phyloP scores from a whole-genome alignment of 2,329 filamentous ascomycete genomes.

The Tolypocladium tropicale region DNA sequence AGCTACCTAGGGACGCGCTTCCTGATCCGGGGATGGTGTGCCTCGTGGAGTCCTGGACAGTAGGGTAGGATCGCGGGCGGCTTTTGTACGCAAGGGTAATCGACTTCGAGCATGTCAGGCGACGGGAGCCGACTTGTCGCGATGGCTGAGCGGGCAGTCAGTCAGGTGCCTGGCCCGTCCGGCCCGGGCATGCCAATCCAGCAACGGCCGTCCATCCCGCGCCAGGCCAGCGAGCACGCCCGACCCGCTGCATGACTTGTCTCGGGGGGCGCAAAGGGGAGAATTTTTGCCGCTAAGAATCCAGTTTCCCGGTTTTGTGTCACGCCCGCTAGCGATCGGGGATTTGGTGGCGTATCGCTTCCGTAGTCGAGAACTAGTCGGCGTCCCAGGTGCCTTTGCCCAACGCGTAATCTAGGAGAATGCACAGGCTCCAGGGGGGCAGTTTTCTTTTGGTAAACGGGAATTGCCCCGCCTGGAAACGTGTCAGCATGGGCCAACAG shows the following conservation, averaged over 20 bases:
- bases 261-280: not conserved
- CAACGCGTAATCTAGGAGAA: no score
- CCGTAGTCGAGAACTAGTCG: not conserved
- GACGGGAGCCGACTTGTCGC: not conserved
- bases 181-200: no score
- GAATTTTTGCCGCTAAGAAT: not conserved
- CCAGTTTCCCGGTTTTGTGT: not conserved
- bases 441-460: no score
- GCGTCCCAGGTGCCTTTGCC: no score
- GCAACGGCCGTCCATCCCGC: not conserved
- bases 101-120: not conserved
- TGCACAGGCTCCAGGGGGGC: no score
- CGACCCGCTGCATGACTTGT: not conserved
- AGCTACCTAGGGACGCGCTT: not conserved
- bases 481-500: no score
- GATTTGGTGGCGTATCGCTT: not conserved
- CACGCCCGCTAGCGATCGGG: not conserved
- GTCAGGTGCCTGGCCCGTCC: not conserved
- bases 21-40: not conserved
- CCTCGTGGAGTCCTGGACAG: not conserved
- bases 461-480: no score
- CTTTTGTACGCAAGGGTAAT: not conserved
- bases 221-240: not conserved
- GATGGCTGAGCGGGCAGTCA: not conserved
- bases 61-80: not conserved